phyloP scores from a whole-genome alignment of 441 rosid species.

The Arabidopsis hybrid region DNA sequence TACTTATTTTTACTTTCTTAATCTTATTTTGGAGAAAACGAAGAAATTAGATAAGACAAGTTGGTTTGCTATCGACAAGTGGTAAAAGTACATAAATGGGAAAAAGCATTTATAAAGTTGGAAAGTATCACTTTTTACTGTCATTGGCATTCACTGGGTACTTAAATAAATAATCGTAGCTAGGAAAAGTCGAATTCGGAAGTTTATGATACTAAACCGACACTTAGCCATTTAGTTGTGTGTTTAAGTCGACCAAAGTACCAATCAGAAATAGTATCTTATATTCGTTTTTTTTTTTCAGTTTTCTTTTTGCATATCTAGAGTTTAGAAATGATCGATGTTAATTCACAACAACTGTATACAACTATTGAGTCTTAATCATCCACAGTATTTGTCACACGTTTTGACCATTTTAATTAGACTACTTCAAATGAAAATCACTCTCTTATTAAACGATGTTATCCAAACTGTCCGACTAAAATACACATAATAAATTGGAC shows the following conservation, averaged over 20 bases:
- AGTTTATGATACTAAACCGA: not conserved
- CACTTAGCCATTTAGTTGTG: not conserved
- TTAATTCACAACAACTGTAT: not conserved
- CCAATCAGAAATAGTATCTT: not conserved
- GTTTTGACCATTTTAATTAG: not conserved
- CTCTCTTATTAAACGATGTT: not conserved
- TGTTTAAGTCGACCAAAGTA: not conserved
- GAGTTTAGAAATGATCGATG: not conserved
- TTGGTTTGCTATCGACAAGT: not conserved
- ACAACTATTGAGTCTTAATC: not conserved
- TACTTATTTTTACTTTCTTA: not conserved
- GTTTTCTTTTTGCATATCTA: not conserved
- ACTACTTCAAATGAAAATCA: not conserved
- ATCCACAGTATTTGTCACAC: not conserved
- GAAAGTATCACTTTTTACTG: not conserved
- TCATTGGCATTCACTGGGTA: not conserved
- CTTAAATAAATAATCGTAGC: not conserved
- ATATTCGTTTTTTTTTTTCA: not conserved
- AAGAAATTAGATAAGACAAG: slow-evolving; percentile 6
- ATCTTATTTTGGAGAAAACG: not conserved
- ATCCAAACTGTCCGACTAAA: not conserved
- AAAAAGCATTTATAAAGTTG: not conserved
- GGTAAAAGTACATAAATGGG: not conserved
- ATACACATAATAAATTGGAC: no score
- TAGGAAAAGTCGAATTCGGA: not conserved